Conservation (phyloP, 2,329 filamentous ascomycete genomes). For the Falciphora oryzae region DNA sequence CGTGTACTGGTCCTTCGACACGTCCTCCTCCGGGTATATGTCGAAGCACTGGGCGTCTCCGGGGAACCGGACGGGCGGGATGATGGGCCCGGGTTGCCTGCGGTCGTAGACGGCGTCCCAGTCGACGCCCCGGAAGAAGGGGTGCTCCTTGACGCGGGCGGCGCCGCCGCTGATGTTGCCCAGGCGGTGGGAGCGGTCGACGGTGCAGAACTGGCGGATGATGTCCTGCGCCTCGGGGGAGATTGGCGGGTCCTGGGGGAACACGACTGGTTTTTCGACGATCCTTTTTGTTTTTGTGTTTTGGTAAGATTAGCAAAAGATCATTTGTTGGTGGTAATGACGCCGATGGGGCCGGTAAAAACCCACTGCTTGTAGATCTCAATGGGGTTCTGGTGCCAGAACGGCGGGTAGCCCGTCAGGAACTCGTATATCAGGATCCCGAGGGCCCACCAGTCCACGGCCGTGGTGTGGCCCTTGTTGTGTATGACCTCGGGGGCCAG, state of each 20-base stretch:
- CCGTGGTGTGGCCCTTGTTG: conserved; percentile 69
- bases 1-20: conserved; percentile 59
- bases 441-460: conserved; percentile 84
- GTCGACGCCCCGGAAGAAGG: conserved; percentile 67
- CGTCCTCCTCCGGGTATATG: conserved; percentile 72
- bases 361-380: conserved; percentile 76
- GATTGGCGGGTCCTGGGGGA: conserved; percentile 61
- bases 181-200: conserved; percentile 70
- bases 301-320: no score
- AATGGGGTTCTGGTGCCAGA: conserved; percentile 82
- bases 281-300: no score
- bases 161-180: conserved; percentile 76
- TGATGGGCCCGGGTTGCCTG: conserved; percentile 62
- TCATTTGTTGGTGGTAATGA: no score
- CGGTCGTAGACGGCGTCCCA: conserved; percentile 68
- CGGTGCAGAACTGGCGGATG: conserved; percentile 69
- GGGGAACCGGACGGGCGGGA: conserved; percentile 65
- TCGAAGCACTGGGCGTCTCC: conserved; percentile 80
- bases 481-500: conserved; percentile 80
- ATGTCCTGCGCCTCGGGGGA: conserved; percentile 67
- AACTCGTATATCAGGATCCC: conserved; percentile 83
- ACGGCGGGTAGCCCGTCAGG: conserved; percentile 76
- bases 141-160: conserved; percentile 64
- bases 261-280: conserved; percentile 70
- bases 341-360: not conserved